A percentile compares a stretch with the other conserved stretches of the same genome.
These are phyloP conservation scores for Fusarium staphyleae DNA, from an alignment of 2,329 filamentous ascomycete species.

Conservation along the genomic window DNA sequence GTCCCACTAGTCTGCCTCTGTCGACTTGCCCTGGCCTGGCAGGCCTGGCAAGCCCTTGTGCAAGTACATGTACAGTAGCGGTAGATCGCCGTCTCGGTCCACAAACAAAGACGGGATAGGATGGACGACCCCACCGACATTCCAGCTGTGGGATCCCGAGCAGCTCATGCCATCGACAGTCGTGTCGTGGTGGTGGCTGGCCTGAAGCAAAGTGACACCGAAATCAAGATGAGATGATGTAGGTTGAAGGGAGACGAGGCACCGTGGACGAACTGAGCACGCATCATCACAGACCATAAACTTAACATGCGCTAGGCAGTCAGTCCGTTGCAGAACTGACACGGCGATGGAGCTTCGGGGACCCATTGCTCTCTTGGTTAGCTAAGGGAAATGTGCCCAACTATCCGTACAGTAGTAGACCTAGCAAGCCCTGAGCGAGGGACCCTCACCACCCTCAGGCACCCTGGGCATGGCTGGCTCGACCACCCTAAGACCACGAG, in stretches of 20 bases:
- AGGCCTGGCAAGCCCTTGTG: slow-evolving; percentile 30
- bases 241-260: background rate
- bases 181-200: slow-evolving; percentile 6
- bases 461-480: slow-evolving; percentile 19
- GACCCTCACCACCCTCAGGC: slow-evolving; percentile 26
- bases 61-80: slow-evolving; percentile 19
- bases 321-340: slow-evolving; percentile 19
- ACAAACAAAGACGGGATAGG: slow-evolving; percentile 20
- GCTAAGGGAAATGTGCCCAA: slow-evolving; percentile 20
- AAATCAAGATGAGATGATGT: slow-evolving; percentile 3
- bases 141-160: slow-evolving; percentile 42
- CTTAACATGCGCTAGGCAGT: slow-evolving; percentile 16
- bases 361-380: slow-evolving; percentile 21
- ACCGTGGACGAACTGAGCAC: slow-evolving; percentile 9
- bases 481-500: slow-evolving; percentile 39
- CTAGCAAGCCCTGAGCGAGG: slow-evolving; percentile 1
- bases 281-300: slow-evolving; percentile 21
- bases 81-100: slow-evolving; percentile 29
- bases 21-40: slow-evolving; percentile 32
- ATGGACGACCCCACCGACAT: slow-evolving; percentile 38
- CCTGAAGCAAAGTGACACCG: slow-evolving; percentile 21
- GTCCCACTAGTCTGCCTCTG: slow-evolving; percentile 41
- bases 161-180: slow-evolving; percentile 20
- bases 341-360: slow-evolving; percentile 17
- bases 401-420: too few species aligned